phyloP scores from a whole-genome alignment of 257 asterid genomes.

The Nicotiana otophora region DNA sequence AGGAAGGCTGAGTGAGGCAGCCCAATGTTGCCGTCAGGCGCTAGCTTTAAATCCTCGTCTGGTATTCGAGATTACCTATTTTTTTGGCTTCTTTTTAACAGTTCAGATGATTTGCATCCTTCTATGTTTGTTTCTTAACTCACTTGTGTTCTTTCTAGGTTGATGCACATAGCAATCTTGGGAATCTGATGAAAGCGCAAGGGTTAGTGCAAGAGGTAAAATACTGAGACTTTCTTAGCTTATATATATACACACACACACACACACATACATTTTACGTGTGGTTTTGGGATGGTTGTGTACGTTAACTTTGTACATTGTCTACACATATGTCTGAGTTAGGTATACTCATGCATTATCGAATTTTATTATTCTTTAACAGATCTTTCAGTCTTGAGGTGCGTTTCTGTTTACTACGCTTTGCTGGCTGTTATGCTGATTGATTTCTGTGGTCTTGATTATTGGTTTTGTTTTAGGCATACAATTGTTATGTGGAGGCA shows the following conservation, averaged over 20 bases:
- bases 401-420: neutral
- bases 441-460: neutral
- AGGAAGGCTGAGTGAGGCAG: slow-evolving; percentile 90
- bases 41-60: slow-evolving; percentile 83
- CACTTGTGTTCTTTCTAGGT: slow-evolving; percentile 43
- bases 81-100: neutral
- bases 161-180: slow-evolving; percentile 98
- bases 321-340: neutral
- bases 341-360: neutral
- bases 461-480: slow-evolving; percentile 48
- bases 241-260: neutral
- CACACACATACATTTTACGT: neutral
- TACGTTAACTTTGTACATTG: neutral
- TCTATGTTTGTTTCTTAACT: slow-evolving; percentile 10
- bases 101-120: slow-evolving; percentile 1
- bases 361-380: neutral
- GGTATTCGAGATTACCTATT: slow-evolving; percentile 37
- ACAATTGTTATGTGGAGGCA: slow-evolving; percentile 89
- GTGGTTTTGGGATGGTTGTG: neutral
- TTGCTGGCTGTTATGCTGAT: slow-evolving; percentile 5
- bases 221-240: neutral
- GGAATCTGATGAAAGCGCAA: slow-evolving; percentile 98
- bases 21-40: slow-evolving; percentile 98
- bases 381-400: neutral
- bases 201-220: slow-evolving; percentile 87